These are phyloP conservation scores for Casuarina equisetifolia DNA, from an alignment of 306 rosid species.

Conservation along the genomic window DNA sequence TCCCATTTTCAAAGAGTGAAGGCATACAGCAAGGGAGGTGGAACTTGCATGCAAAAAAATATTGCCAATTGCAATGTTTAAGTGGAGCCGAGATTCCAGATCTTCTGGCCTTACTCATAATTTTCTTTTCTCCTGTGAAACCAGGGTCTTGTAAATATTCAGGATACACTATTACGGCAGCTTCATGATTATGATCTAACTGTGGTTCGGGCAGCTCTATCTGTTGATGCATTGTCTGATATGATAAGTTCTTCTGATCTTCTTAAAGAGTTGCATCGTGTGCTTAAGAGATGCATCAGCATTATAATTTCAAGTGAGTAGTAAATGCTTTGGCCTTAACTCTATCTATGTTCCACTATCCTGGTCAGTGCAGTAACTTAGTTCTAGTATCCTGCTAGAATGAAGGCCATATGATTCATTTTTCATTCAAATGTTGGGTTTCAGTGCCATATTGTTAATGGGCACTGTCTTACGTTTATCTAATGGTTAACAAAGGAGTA, in stretches of 20 bases:
- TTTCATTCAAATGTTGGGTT: not conserved
- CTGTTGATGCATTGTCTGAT: slow-evolving; percentile 57
- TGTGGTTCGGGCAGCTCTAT: slow-evolving; percentile 73
- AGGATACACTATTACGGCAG: slow-evolving; percentile 70
- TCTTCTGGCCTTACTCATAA: slow-evolving; percentile 17
- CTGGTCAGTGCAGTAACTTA: not conserved
- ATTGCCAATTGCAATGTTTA: too few species aligned
- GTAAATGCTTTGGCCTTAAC: not conserved
- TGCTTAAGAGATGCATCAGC: slow-evolving; percentile 60
- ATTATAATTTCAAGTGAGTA: slow-evolving; percentile 56
- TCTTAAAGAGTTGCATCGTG: slow-evolving; percentile 53
- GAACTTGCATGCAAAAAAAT: too few species aligned
- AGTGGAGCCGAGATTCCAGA: slow-evolving; percentile 4
- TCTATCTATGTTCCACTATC: not conserved
- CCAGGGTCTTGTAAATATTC: slow-evolving; percentile 64
- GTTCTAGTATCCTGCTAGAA: not conserved
- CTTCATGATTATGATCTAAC: slow-evolving; percentile 77
- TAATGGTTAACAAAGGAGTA: not conserved
- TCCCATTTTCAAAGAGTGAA: not conserved
- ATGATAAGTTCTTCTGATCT: slow-evolving; percentile 53
- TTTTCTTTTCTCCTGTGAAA: slow-evolving; percentile 23
- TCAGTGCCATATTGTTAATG: not conserved
- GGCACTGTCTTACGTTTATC: not conserved
- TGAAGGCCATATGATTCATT: not conserved
- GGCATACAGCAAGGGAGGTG: too few species aligned